Evolutionary conservation across 306 rosid genomes (phyloP).

Genomic region (Malus domestica): ASM211411v1 NC_041805.1:8934501-8935000

Average conservation of each 20-base stretch:
- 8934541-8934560: too few species aligned
- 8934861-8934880: slow-evolving; percentile 38
- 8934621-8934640: slow-evolving; percentile 22
- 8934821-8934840: slow-evolving; percentile 47
- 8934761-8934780: slow-evolving; percentile 44
- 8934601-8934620: slow-evolving; percentile 17
- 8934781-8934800: slow-evolving; percentile 36
- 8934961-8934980: slow-evolving; percentile 49
- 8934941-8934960: slow-evolving; percentile 91
- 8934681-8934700: slow-evolving; percentile 57
- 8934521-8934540: too few species aligned
- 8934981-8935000: slow-evolving; percentile 65
- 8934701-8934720: slow-evolving; percentile 43
- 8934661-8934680: slow-evolving; percentile 32
- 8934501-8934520: slow-evolving; percentile 5
- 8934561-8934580: slow-evolving; percentile 7
- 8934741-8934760: slow-evolving; percentile 52
- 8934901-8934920: slow-evolving; percentile 72
- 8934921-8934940: slow-evolving; percentile 93
- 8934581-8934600: neutral
- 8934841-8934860: slow-evolving; percentile 43
- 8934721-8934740: slow-evolving; percentile 51
- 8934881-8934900: slow-evolving; percentile 80
- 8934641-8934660: slow-evolving; percentile 17
- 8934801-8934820: slow-evolving; percentile 43